Conservation (phyloP, 2,329 filamentous ascomycete genomes). For the Septoria petroselini region DNA sequence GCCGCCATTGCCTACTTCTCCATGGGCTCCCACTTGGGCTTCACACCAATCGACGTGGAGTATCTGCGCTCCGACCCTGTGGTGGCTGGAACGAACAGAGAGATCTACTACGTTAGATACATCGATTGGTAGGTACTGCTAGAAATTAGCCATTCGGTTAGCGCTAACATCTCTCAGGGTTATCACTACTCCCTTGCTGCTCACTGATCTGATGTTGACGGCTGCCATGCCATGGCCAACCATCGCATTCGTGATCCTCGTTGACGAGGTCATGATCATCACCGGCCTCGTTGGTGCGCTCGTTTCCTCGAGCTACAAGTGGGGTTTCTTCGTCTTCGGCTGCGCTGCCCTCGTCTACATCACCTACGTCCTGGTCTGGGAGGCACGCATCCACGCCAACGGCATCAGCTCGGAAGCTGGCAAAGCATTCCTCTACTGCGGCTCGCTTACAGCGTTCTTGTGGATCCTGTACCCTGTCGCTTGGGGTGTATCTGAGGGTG, state of each 20-base stretch:
- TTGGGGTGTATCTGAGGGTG: conserved; percentile 62
- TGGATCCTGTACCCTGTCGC: conserved; percentile 65
- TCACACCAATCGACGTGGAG: conserved; percentile 61
- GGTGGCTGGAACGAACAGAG: conserved; percentile 53
- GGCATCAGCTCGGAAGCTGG: conserved; percentile 54
- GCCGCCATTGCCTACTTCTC: conserved; percentile 63
- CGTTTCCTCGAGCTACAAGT: conserved; percentile 62
- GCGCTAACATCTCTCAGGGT: conserved; percentile 28
- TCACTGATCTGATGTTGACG: conserved; percentile 62
- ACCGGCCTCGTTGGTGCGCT: conserved; percentile 64
- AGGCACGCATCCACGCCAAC: conserved; percentile 56
- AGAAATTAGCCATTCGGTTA: conserved; percentile 25
- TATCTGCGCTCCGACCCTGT: conserved; percentile 49
- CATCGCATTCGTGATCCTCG: conserved; percentile 59
- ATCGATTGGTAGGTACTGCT: conserved; percentile 53
- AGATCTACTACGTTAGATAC: conserved; percentile 66
- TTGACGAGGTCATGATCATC: conserved; percentile 66
- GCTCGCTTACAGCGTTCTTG: conserved; percentile 57
- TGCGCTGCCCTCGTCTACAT: conserved; percentile 53
- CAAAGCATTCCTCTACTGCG: conserved; percentile 54
- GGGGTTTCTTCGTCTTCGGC: conserved; percentile 63
- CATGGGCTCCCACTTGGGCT: conserved; percentile 65
- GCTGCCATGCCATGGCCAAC: conserved; percentile 64
- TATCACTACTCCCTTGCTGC: conserved; percentile 62
- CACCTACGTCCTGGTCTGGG: conserved; percentile 56